phyloP scores from a whole-genome alignment of 2,329 filamentous ascomycete genomes.

The Rosellinia necatrix region DNA sequence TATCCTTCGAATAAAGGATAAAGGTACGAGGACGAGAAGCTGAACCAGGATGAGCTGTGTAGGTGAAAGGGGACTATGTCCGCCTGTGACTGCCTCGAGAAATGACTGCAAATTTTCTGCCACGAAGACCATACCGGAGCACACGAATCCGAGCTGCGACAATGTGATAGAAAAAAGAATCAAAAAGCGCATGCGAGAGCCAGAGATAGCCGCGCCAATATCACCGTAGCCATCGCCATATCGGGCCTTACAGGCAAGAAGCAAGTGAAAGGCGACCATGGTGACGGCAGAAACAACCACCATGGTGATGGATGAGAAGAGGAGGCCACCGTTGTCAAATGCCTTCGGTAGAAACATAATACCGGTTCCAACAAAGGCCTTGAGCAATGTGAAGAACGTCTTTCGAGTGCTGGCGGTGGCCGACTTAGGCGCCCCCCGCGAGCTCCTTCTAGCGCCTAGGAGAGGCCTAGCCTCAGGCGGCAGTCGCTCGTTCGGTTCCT shows the following conservation, averaged over 20 bases:
- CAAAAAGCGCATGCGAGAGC: conserved; percentile 64
- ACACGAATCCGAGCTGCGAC: conserved; percentile 79
- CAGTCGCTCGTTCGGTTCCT: conserved; percentile 36
- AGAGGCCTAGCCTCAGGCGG: conserved; percentile 63
- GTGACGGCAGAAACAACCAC: conserved; percentile 68
- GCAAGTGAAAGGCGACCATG: conserved; percentile 72
- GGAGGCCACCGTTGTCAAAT: conserved; percentile 74
- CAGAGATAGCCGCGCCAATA: conserved; percentile 68
- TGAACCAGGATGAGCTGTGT: conserved; percentile 68
- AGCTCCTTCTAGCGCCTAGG: conserved; percentile 59
- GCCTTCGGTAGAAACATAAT: conserved; percentile 84
- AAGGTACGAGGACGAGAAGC: conserved; percentile 65
- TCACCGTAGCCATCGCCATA: conserved; percentile 77
- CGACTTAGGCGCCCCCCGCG: conserved; percentile 47
- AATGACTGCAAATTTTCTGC: conserved; percentile 75
- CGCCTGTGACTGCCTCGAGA: conserved; percentile 62
- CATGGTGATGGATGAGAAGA: conserved; percentile 74
- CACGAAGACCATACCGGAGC: conserved; percentile 76
- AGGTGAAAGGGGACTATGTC: conserved; percentile 56
- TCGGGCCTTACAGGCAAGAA: conserved; percentile 67
- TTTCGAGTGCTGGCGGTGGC: conserved; percentile 71
- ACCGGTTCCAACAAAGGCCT: conserved; percentile 79
- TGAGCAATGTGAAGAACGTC: conserved; percentile 78
- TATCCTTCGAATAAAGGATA: conserved; percentile 75
- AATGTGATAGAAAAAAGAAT: conserved; percentile 73